phyloP scores from a whole-genome alignment of 305 asterid species.

The Stenogyne calaminthoides region DNA sequence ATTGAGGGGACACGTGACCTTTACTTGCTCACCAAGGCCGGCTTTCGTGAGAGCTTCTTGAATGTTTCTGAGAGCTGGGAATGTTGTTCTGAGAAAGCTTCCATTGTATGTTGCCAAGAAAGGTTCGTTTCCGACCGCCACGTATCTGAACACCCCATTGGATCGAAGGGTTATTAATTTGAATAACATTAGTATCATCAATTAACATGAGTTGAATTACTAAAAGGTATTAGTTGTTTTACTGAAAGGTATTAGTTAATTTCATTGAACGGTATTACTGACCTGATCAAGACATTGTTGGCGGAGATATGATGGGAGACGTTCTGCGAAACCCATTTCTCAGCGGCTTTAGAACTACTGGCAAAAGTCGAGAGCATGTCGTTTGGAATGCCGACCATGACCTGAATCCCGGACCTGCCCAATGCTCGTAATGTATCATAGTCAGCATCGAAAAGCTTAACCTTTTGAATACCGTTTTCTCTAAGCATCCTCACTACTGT shows the following conservation, averaged over 20 bases:
- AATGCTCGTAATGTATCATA: conserved; percentile 70
- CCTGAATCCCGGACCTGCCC: conserved; percentile 70
- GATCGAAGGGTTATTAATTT: background rate
- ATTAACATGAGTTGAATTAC: background rate
- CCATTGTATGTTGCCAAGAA: conserved; percentile 67
- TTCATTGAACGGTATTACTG: background rate
- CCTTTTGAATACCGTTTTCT: conserved; percentile 81
- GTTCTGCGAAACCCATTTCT: conserved; percentile 74
- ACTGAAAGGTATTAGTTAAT: too few species aligned
- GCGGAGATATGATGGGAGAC: conserved; percentile 57
- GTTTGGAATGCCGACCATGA: conserved; percentile 92
- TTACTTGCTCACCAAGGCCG: conserved; percentile 49
- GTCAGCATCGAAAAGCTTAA: conserved; percentile 86
- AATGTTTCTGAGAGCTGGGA: conserved; percentile 60
- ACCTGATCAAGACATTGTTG: conserved; percentile 75
- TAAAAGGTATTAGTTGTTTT: too few species aligned
- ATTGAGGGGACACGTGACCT: conserved; percentile 70
- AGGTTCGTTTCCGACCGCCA: conserved; percentile 86
- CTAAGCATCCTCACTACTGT: conserved; percentile 73
- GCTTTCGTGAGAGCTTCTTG: conserved; percentile 66
- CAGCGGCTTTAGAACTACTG: conserved; percentile 62
- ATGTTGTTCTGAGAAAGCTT: conserved; percentile 58
- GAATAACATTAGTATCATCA: background rate
- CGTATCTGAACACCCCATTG: conserved; percentile 47
- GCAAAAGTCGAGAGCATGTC: conserved; percentile 76